A percentile compares a stretch with the other conserved stretches of the same genome.
These are phyloP conservation scores for Sporothrix protearum DNA, from an alignment of 2,329 filamentous ascomycete genomes.

Conservation along the genomic window DNA sequence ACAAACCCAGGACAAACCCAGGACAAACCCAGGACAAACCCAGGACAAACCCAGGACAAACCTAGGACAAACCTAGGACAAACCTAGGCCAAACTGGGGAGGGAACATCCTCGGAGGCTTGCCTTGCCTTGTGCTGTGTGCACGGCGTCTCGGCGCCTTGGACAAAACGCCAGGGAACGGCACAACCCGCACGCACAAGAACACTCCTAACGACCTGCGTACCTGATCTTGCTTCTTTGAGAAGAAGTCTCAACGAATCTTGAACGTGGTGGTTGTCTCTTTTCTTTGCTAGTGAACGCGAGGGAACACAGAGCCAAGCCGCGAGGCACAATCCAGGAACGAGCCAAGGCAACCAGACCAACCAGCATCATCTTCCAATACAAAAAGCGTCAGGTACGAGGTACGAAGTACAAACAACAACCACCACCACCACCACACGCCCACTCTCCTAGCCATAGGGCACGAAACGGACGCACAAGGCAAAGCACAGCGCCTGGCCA, in stretches of 20 bases:
- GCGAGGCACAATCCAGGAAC: conserved; percentile 8
- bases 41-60: too few species aligned
- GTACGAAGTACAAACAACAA: neutral
- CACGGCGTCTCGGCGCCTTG: neutral
- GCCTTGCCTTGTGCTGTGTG: neutral
- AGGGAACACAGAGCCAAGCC: neutral
- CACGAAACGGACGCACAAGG: neutral
- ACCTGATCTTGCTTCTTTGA: neutral
- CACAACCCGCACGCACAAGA: neutral
- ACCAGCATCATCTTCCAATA: neutral
- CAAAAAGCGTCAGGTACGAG: neutral
- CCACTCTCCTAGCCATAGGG: neutral
- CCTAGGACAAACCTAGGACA: too few species aligned
- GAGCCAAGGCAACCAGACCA: neutral
- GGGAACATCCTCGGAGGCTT: neutral
- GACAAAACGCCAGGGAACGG: neutral
- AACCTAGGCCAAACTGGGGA: too few species aligned
- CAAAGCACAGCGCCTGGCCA: neutral
- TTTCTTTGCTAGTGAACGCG: neutral
- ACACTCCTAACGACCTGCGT: neutral
- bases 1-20: too few species aligned
- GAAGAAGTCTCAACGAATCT: neutral
- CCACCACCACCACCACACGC: neutral
- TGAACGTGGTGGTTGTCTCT: neutral
- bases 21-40: too few species aligned